Conservation (phyloP, 2,329 filamentous ascomycete species). For the Venturia carpophila region DNA sequence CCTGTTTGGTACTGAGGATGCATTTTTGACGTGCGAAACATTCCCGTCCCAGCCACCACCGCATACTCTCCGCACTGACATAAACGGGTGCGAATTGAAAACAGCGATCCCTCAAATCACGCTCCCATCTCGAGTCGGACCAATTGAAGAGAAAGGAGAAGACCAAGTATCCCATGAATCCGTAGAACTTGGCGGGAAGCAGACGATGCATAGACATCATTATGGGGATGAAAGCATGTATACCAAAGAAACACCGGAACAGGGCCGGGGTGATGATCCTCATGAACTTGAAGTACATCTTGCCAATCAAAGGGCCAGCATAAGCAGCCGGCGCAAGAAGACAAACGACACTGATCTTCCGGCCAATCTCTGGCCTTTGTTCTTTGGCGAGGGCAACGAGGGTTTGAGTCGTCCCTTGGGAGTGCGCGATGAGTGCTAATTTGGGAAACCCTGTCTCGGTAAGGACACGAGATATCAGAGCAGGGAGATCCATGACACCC, state of each 20-base stretch:
- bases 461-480: conserved; percentile 70
- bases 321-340: conserved; percentile 86
- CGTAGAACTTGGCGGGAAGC: conserved; percentile 62
- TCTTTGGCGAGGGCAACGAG: conserved; percentile 84
- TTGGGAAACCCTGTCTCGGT: conserved; percentile 76
- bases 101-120: conserved; percentile 67
- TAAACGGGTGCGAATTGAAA: conserved; percentile 92
- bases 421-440: conserved; percentile 76
- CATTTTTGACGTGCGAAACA: conserved; percentile 82
- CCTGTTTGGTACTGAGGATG: conserved; percentile 71
- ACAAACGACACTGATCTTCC: conserved; percentile 81
- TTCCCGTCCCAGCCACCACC: conserved; percentile 88
- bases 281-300: conserved; percentile 91
- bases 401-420: conserved; percentile 83
- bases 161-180: conserved; percentile 75
- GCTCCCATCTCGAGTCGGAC: conserved; percentile 79
- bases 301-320: conserved; percentile 75
- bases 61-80: conserved; percentile 81
- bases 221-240: conserved; percentile 85
- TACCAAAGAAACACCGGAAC: conserved; percentile 79
- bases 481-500: conserved; percentile 81
- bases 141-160: conserved; percentile 87
- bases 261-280: conserved; percentile 64
- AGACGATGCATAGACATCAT: conserved; percentile 78
- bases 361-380: conserved; percentile 75